A percentile compares a stretch with the other conserved stretches of the same genome.
Evolutionary conservation across 495 filamentous ascomycete species (phyloP).

Genomic region (Aspergillus kassunensis): DNA sequence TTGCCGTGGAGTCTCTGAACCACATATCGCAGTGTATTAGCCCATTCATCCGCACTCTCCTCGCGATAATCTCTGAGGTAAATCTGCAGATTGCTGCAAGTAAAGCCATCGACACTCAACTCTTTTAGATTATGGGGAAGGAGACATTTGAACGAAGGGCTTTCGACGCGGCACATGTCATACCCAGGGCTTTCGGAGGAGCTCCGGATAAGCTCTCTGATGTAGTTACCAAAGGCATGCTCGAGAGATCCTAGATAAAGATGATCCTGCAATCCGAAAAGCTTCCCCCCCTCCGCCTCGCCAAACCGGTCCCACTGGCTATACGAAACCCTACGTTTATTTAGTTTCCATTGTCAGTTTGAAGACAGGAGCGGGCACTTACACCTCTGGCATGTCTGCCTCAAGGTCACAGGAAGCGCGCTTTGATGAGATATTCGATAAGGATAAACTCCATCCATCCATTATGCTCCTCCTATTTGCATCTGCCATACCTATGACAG

Average conservation of each 20-base stretch:
- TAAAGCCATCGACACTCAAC: neutral
- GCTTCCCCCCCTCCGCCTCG: neutral
- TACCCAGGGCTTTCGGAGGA: too few species aligned
- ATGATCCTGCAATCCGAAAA: slow-evolving; percentile 9
- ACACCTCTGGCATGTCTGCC: slow-evolving; percentile 2
- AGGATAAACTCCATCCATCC: neutral
- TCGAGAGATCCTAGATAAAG: slow-evolving; percentile 12
- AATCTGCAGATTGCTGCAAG: slow-evolving; percentile 10
- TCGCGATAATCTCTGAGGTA: slow-evolving; percentile 11
- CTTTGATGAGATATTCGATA: neutral
- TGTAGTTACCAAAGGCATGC: slow-evolving; percentile 13
- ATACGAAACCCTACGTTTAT: too few species aligned
- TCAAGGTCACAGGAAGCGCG: neutral
- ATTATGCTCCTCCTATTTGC: slow-evolving; percentile 11
- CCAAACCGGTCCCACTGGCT: too few species aligned
- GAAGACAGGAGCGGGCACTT: neutral
- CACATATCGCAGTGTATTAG: slow-evolving; percentile 3
- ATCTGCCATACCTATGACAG: slow-evolving; percentile 13
- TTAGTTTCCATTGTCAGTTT: too few species aligned
- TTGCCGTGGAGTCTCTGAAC: slow-evolving; percentile 2
- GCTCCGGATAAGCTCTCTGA: neutral
- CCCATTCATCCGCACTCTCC: slow-evolving; percentile 19
- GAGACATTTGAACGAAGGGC: slow-evolving; percentile 5
- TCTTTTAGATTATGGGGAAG: slow-evolving; percentile 9
- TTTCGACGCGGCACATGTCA: neutral